These are phyloP conservation scores for Huntiella savannae DNA, from an alignment of 2,329 filamentous ascomycete species.

Conservation along the genomic window DNA sequence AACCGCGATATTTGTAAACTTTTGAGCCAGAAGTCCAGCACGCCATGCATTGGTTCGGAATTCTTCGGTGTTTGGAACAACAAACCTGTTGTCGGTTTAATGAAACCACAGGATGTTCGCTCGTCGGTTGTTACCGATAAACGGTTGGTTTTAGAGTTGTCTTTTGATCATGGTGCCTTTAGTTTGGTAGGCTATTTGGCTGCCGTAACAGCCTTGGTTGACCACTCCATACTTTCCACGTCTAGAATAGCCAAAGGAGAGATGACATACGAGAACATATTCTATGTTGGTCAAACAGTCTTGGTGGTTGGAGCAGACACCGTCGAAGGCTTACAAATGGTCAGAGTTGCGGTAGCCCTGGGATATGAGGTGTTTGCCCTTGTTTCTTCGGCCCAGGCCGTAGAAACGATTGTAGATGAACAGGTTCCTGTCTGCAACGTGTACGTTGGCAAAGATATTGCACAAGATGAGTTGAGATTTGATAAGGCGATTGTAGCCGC, in stretches of 20 bases:
- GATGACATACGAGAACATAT: neutral
- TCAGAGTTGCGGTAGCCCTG: conserved; percentile 21
- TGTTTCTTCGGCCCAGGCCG: conserved; percentile 20
- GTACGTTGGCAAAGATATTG: conserved; percentile 17
- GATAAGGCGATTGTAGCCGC: neutral
- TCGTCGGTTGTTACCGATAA: neutral
- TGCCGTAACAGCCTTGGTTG: conserved; percentile 2
- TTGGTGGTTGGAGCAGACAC: conserved; percentile 3
- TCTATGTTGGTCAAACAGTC: neutral
- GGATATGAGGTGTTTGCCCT: conserved; percentile 26
- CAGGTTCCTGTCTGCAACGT: conserved; percentile 16
- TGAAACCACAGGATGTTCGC: conserved; percentile 1
- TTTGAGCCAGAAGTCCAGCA: neutral
- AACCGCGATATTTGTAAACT: neutral
- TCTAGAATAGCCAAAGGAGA: too few species aligned
- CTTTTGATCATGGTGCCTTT: conserved; percentile 1
- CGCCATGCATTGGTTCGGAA: neutral
- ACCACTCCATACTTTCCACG: too few species aligned
- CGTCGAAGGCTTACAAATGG: conserved; percentile 24
- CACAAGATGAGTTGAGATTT: conserved; percentile 14
- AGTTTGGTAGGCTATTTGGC: conserved; percentile 8
- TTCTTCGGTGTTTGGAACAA: conserved; percentile 6
- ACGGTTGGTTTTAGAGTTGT: neutral
- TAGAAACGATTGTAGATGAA: conserved; percentile 18
- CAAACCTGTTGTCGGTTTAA: conserved; percentile 3